These are phyloP conservation scores for Paracorniculantispora psalliotae DNA, from an alignment of 2,329 filamentous ascomycete species.

Conservation along the genomic window DNA sequence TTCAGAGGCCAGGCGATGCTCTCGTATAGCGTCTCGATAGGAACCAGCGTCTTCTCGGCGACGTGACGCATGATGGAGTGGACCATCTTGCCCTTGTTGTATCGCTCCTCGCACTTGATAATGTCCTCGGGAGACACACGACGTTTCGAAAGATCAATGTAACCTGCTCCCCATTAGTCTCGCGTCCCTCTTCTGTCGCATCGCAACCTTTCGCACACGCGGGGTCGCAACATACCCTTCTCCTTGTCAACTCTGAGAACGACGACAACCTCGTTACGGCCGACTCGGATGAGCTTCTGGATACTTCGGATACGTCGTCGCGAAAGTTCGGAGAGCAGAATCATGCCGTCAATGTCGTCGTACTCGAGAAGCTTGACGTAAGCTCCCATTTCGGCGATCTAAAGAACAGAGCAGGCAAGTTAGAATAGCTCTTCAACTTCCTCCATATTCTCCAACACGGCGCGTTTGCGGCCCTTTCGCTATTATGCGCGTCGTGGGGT, in stretches of 20 bases:
- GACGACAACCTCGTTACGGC: constrained; percentile 96
- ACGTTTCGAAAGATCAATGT: constrained; percentile 98
- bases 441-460: neutral
- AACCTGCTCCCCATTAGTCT: constrained; percentile 43
- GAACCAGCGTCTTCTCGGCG: constrained; percentile 89
- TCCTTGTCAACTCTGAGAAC: constrained; percentile 99
- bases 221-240: constrained; percentile 59
- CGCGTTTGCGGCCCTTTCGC: neutral
- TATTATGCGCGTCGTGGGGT: constrained; percentile 2
- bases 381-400: constrained; percentile 99
- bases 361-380: constrained; percentile 99
- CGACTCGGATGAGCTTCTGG: constrained; percentile 97
- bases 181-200: constrained; percentile 17
- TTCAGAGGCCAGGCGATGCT: constrained; percentile 94
- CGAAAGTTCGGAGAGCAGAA: constrained; percentile 93
- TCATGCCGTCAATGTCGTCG: constrained; percentile 99
- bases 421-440: neutral
- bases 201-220: constrained; percentile 12
- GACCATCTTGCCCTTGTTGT: constrained; percentile 99
- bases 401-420: constrained; percentile 5
- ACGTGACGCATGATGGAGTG: constrained; percentile 99
- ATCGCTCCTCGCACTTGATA: constrained; percentile 96
- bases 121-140: constrained; percentile 97
- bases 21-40: constrained; percentile 94
- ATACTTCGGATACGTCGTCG: constrained; percentile 97